These are phyloP conservation scores for Fragaria iinumae DNA, from an alignment of 306 rosid genomes.

Conservation along the genomic window DNA sequence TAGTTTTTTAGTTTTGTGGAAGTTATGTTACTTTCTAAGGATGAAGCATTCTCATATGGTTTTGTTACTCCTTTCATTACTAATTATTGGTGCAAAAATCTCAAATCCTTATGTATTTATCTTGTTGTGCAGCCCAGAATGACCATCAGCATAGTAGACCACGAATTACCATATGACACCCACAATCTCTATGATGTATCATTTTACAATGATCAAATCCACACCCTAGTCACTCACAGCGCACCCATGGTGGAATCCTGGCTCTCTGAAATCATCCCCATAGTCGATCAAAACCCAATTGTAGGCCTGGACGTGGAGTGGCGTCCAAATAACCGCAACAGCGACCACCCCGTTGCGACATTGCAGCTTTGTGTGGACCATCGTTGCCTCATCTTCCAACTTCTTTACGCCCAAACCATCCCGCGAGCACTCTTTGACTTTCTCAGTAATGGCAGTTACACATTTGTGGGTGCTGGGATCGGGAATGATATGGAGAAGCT, in stretches of 20 bases:
- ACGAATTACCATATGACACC: constrained; percentile 23
- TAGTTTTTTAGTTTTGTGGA: background rate
- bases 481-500: constrained; percentile 36
- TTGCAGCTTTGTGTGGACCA: constrained; percentile 44
- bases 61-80: background rate
- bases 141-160: constrained; percentile 27
- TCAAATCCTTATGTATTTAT: background rate
- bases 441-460: constrained; percentile 8
- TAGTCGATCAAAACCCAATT: constrained; percentile 7
- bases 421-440: constrained; percentile 36
- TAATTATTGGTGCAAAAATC: background rate
- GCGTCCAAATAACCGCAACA: constrained; percentile 32
- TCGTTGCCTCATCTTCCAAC: constrained; percentile 38
- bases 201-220: constrained; percentile 8
- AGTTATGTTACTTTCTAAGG: background rate
- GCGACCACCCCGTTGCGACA: constrained; percentile 32
- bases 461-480: constrained; percentile 51
- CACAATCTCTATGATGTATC: constrained; percentile 27
- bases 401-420: constrained; percentile 21
- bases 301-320: constrained; percentile 54
- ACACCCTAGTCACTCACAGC: constrained; percentile 29
- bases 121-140: constrained; percentile 12
- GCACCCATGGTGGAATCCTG: constrained; percentile 32
- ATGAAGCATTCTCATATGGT: background rate
- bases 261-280: constrained; percentile 26